Base-by-base conservation (phyloP, 768 basidiomycete species). In the Lactarius akahatsu region DNA sequence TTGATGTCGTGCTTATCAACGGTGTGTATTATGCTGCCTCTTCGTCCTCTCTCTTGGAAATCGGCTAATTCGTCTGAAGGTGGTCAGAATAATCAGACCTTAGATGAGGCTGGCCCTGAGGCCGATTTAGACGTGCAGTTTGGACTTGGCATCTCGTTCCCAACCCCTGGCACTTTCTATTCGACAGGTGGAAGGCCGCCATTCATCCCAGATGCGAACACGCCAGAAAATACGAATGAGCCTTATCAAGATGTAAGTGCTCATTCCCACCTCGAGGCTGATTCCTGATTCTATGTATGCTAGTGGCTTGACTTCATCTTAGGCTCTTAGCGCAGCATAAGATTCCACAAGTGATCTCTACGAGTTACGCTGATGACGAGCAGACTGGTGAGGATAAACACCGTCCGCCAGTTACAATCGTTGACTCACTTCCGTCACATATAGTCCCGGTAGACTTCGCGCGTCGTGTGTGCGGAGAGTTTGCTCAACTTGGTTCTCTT, bases 301-400 rank as follows among this genome's bases (percentile, higher is more conserved):
- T 54, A 87, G 79, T 91, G 89, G 89, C 77, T 91, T n/a, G 81
- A 87, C 52, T 86, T 82, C 62, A 73, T 90, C 20, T 76, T n/a
- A n/a, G n/a, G n/a, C n/a, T n/a, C n/a, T n/a, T 84, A 0, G 72
- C 71, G 20, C 81, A 84, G 28, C 59, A 76, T 8, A 73, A 78
- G 38, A 74, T 81, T 3, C 87, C 89, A 11, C 80, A 84, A 68
- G 78, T 83, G 7, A 89, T 91, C 47, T 88, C 87, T 0, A 90
- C 87, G 0, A 88, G 86, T 68, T 91, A 91, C 71, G 88, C 83
- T 3, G 90, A 91, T 58, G 81, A 84, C 66, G 90, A 91, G 64
- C 88, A 88, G 72, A 86, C 87, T 32, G 83, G 87, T 86, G 65
- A 23, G 71, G 16, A 15, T 15, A 23, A 2, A 3, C 20, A 4